These are phyloP conservation scores for Juglanconis oblonga DNA, from an alignment of 2,329 filamentous ascomycete species.

Conservation along the genomic window DNA sequence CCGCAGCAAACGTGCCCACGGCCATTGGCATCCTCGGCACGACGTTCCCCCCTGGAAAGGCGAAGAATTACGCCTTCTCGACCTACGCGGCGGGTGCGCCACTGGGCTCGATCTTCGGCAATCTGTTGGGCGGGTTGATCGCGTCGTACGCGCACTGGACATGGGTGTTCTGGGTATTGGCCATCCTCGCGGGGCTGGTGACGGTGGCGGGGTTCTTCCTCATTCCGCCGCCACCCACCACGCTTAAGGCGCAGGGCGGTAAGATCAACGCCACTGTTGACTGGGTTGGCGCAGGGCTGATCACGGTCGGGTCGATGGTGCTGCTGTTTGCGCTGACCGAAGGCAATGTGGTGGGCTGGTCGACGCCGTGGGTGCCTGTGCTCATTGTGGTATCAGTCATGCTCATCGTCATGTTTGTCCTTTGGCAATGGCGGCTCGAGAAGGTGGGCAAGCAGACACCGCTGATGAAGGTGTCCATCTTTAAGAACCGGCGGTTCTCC, in stretches of 20 bases:
- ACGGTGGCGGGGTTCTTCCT: slow-evolving; percentile 56
- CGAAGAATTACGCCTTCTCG: slow-evolving; percentile 70
- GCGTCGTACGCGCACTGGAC: slow-evolving; percentile 62
- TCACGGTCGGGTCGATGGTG: slow-evolving; percentile 60
- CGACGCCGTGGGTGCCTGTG: slow-evolving; percentile 57
- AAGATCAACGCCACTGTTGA: slow-evolving; percentile 51
- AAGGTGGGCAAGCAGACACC: slow-evolving; percentile 47
- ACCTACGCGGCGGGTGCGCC: slow-evolving; percentile 64
- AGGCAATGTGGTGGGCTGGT: slow-evolving; percentile 68
- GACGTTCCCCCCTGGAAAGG: slow-evolving; percentile 64
- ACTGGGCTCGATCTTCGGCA: slow-evolving; percentile 62
- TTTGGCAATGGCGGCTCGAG: slow-evolving; percentile 62
- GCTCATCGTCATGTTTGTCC: slow-evolving; percentile 53
- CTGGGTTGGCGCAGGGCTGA: slow-evolving; percentile 62
- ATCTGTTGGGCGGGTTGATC: slow-evolving; percentile 61
- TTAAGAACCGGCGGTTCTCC: slow-evolving; percentile 56
- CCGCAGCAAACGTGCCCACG: slow-evolving; percentile 67
- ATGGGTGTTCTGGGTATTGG: slow-evolving; percentile 65
- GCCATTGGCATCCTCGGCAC: slow-evolving; percentile 68
- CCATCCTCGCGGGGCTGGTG: slow-evolving; percentile 56
- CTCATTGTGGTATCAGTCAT: slow-evolving; percentile 57
- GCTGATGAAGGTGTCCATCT: slow-evolving; percentile 66
- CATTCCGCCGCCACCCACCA: slow-evolving; percentile 51
- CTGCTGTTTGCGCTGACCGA: slow-evolving; percentile 67
- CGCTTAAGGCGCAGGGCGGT: slow-evolving; percentile 25